Conservation (phyloP, 1,284 basidiomycete genomes). For the Taiwanofungus camphoratus region DNA sequence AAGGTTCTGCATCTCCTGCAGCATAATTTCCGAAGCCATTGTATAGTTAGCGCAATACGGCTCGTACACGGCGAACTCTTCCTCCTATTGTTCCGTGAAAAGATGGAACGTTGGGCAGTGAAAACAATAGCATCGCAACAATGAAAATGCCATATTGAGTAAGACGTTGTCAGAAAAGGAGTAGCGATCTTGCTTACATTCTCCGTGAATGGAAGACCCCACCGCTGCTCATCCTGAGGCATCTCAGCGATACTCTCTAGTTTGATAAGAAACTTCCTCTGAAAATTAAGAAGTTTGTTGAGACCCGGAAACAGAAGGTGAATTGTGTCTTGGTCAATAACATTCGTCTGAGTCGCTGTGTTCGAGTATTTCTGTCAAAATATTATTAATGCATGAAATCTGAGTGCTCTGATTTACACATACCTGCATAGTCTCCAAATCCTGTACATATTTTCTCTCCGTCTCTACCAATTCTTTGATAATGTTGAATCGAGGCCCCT, state of each 20-base stretch:
- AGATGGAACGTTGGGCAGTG: constrained; percentile 25
- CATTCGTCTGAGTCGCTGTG: constrained; percentile 73
- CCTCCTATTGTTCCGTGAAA: constrained; percentile 67
- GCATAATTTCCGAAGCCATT: constrained; percentile 80
- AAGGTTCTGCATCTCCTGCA: constrained; percentile 80
- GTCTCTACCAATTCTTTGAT: constrained; percentile 88
- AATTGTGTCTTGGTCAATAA: constrained; percentile 91
- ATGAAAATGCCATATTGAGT: constrained; percentile 31
- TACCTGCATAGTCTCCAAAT: constrained; percentile 95
- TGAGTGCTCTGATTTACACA: constrained; percentile 22
- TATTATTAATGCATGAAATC: not conserved
- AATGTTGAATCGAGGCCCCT: constrained; percentile 52
- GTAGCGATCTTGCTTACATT: constrained; percentile 51
- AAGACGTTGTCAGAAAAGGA: constrained; percentile 23
- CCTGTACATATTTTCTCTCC: constrained; percentile 97
- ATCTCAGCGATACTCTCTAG: constrained; percentile 83
- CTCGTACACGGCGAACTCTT: constrained; percentile 92
- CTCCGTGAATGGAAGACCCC: constrained; percentile 81
- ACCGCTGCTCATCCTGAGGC: constrained; percentile 83
- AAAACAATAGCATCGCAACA: constrained; percentile 30
- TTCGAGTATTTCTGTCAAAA: constrained; percentile 71
- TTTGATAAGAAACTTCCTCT: constrained; percentile 93
- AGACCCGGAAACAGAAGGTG: constrained; percentile 95
- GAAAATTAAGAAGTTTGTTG: constrained; percentile 94
- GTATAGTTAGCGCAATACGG: constrained; percentile 98